These are phyloP conservation scores for Hygrocybe coccinea DNA, from an alignment of 768 basidiomycete genomes.

Conservation along the genomic window DNA sequence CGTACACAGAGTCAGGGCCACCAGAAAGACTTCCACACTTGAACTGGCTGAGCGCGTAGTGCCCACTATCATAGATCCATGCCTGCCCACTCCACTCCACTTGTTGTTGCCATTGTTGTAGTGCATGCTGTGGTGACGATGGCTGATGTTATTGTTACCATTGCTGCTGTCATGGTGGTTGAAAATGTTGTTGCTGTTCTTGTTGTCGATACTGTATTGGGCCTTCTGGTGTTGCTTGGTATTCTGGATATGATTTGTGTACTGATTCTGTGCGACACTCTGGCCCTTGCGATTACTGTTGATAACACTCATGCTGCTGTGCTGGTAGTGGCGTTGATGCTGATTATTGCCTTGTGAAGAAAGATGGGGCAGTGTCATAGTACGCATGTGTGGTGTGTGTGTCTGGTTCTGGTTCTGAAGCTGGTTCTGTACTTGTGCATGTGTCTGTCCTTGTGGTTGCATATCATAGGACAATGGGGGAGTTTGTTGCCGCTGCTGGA, in stretches of 20 bases:
- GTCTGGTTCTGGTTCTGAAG: conserved; percentile 21
- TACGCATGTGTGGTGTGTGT: conserved; percentile 37
- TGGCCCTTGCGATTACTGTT: neutral
- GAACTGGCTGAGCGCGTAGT: neutral
- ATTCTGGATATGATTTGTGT: neutral
- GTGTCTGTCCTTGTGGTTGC: neutral
- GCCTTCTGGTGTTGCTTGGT: neutral
- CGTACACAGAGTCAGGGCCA: conserved; percentile 13
- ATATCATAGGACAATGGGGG: neutral
- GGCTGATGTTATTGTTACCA: conserved; percentile 9
- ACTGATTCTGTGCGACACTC: neutral
- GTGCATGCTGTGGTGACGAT: conserved; percentile 15
- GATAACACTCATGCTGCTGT: conserved; percentile 44
- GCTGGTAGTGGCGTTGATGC: conserved; percentile 41
- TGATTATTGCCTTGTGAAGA: conserved; percentile 23
- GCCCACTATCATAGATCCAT: neutral
- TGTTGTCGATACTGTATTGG: conserved; percentile 15
- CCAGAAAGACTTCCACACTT: neutral
- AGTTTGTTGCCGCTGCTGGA: conserved; percentile 6
- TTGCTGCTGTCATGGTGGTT: neutral
- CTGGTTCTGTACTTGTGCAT: conserved; percentile 11
- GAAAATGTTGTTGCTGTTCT: conserved; percentile 7
- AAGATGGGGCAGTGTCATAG: conserved; percentile 44
- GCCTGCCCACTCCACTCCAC: neutral
- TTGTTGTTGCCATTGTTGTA: conserved; percentile 3